These are phyloP conservation scores for Lentinula boryana DNA, from an alignment of 768 basidiomycete genomes.

Conservation along the genomic window DNA sequence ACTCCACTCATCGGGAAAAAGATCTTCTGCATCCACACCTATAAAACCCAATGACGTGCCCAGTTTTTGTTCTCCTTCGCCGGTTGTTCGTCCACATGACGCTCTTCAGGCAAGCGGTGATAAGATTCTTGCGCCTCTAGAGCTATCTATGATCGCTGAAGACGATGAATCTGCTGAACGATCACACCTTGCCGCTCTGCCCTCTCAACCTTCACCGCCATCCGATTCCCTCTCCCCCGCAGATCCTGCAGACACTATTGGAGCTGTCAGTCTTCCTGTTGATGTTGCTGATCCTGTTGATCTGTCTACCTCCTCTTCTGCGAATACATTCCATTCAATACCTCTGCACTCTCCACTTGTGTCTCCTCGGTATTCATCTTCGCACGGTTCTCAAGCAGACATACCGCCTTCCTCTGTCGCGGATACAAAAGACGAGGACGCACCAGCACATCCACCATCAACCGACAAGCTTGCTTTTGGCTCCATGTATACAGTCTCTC, in stretches of 20 bases:
- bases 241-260: constrained; percentile 11
- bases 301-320: constrained; percentile 23
- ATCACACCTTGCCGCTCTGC: not conserved
- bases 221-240: constrained; percentile 3
- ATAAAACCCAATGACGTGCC: not conserved
- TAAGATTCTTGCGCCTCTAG: constrained; percentile 11
- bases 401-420: not conserved
- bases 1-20: not conserved
- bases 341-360: constrained; percentile 27
- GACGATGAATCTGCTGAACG: constrained; percentile 55
- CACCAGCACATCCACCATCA: not conserved
- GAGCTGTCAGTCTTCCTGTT: constrained; percentile 4
- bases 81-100: not conserved
- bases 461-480: not conserved
- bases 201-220: not conserved
- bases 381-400: not conserved
- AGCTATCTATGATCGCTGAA: constrained; percentile 67
- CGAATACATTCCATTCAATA: constrained; percentile 31
- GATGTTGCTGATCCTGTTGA: constrained; percentile 7
- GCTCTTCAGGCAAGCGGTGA: not conserved
- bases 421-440: not conserved
- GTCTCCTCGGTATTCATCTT: not conserved
- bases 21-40: not conserved
- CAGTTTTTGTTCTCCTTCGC: not conserved
- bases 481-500: not conserved